Evolutionary conservation across 495 filamentous ascomycete genomes (phyloP).

Genomic region (Neurospora sp.): DNA sequence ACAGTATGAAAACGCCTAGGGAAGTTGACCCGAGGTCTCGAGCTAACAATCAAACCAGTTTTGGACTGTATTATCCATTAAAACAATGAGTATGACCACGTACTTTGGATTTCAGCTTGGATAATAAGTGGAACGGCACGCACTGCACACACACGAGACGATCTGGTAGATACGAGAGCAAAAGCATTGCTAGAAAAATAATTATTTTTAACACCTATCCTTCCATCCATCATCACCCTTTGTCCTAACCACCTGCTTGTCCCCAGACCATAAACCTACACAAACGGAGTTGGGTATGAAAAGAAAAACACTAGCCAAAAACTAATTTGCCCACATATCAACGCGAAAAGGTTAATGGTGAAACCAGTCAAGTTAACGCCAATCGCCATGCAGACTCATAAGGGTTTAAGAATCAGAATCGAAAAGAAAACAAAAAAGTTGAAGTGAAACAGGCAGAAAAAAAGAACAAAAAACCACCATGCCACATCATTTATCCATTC

Average conservation of each 20-base stretch:
- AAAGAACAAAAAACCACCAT: background rate
- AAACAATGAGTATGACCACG: no score
- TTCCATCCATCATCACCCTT: background rate
- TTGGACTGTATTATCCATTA: no score
- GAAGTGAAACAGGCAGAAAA: constrained; percentile 1
- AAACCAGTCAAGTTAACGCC: constrained; percentile 6
- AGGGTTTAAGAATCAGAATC: constrained; percentile 5
- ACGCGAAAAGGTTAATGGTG: constrained; percentile 15
- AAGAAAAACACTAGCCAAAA: background rate
- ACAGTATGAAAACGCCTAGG: no score
- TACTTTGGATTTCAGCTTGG: no score
- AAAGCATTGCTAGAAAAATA: background rate
- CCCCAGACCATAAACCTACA: background rate
- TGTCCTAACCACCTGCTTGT: background rate
- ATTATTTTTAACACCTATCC: background rate
- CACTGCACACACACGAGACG: background rate
- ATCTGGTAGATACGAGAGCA: background rate
- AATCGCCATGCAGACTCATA: constrained; percentile 10
- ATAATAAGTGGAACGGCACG: background rate
- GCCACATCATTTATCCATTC: background rate
- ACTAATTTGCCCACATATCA: background rate
- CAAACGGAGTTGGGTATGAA: background rate
- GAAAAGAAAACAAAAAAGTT: constrained; percentile 6
- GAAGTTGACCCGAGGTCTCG: no score
- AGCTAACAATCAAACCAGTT: no score